Base-by-base conservation (phyloP, 306 rosid species). In the Trichosanthes truncata region DNA sequence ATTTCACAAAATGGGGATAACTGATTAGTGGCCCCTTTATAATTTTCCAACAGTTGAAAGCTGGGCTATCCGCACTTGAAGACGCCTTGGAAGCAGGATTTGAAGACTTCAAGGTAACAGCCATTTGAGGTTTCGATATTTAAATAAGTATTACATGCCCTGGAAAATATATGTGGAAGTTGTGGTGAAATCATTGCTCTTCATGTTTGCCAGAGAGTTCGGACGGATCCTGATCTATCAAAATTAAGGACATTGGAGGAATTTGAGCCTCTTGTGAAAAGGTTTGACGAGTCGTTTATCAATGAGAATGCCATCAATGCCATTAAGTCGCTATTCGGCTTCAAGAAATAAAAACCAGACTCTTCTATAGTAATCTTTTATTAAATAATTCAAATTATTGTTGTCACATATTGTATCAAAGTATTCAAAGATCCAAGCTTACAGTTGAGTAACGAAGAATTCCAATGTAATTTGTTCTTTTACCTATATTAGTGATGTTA, bases 281-380 rank as follows among this genome's bases (percentile, higher is more conserved):
- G 89, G 86, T 93, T 89, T 35, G 97, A 93, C 4, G 97, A 95
- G 80, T 95, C 99, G 14, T 92, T 95, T 73, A 92, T 95, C 93
- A 95, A 95, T 17, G 99, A 95, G 87, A 93, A 84, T 56, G 99
- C 99, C 67, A 92, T 95, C 90, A 93, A 95, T 80, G 99, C 97
- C 80, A 91, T 95, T 52, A 95, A 95, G 83, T 95, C 97, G 69
- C 78, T 94, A 48, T 94, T 94, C 82, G 98, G 98, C 78, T 81
- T 87, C 81, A 91, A 94, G 86, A 92, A 91, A 62, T 94, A 86
- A 84, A 38, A 53, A 56, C 46, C 51, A 59, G n/a, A 46, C 45
- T 26, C 40, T 51, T 74, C 52, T 68, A n/a, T 12, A 36, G 14
- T 38, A 0, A 41, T 41, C n/a, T 11, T 23, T 13, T 1, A 46